Evolutionary conservation across 169 alveolate species (phyloP).

Genomic region (Eimeria acervulina): DNA sequence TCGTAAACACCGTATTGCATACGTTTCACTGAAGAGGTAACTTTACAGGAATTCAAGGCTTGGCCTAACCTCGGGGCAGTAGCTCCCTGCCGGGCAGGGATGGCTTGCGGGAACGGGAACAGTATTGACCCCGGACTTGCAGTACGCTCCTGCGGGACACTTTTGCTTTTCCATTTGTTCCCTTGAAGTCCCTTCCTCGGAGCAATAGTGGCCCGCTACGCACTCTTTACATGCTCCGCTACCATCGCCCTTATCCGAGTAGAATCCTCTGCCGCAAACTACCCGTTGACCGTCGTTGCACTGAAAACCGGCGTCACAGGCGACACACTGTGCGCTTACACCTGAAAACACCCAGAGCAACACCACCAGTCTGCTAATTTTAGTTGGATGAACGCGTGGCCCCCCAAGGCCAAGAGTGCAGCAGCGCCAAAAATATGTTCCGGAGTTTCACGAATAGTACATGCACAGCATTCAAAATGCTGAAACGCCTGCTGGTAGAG

Average conservation of each 20-base stretch:
- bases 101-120: constrained; percentile 66
- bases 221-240: not conserved
- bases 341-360: not conserved
- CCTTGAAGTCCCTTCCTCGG: constrained; percentile 38
- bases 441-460: not conserved
- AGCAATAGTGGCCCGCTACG: constrained; percentile 60
- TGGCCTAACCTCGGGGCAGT: constrained; percentile 65
- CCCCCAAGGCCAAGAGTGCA: not conserved
- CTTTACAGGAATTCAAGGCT: not conserved
- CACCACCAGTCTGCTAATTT: not conserved
- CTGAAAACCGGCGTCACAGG: constrained; percentile 37
- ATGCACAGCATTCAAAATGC: not conserved
- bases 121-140: constrained; percentile 36
- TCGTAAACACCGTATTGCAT: not conserved
- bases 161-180: constrained; percentile 62
- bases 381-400: not conserved
- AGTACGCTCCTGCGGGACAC: constrained; percentile 71
- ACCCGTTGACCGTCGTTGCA: constrained; percentile 27
- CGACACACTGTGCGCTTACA: constrained; percentile 45
- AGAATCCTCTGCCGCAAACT: constrained; percentile 35
- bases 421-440: not conserved
- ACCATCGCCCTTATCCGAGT: constrained; percentile 7
- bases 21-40: too few relatives aligned
- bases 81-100: constrained; percentile 59
- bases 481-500: not conserved